These are phyloP conservation scores for Collybia sordida DNA, from an alignment of 768 basidiomycete genomes.

Conservation along the genomic window DNA sequence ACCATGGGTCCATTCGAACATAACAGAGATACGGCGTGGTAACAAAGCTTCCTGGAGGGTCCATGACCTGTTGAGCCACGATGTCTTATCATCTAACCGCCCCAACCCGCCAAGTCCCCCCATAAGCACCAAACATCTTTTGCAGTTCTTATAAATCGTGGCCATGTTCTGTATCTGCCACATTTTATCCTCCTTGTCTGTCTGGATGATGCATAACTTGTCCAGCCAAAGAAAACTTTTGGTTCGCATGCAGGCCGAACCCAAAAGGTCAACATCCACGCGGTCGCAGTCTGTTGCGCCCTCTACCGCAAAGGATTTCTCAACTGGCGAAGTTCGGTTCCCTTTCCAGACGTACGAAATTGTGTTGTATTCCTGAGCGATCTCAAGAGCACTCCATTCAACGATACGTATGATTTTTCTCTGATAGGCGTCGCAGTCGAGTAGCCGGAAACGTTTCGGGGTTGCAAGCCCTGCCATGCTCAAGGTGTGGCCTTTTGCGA, in stretches of 20 bases:
- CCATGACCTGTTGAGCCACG: slow-evolving; percentile 2
- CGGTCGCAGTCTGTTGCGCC: too few species aligned
- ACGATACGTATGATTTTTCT: too few species aligned
- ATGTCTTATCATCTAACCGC: background rate
- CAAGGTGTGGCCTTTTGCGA: too few species aligned
- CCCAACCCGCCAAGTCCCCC: background rate
- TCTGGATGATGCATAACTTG: slow-evolving; percentile 2
- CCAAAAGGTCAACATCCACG: too few species aligned
- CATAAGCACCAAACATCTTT: background rate
- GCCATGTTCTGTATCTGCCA: slow-evolving; percentile 4
- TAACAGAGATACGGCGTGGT: background rate
- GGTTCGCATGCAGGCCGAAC: background rate
- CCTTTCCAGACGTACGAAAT: too few species aligned
- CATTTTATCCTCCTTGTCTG: background rate
- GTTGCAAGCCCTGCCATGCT: too few species aligned
- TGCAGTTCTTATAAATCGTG: background rate
- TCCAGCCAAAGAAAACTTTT: slow-evolving; percentile 1
- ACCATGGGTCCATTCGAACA: background rate
- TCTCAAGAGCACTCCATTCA: too few species aligned
- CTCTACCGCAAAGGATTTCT: too few species aligned
- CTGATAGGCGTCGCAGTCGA: too few species aligned
- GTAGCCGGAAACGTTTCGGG: too few species aligned
- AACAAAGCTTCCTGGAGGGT: slow-evolving; percentile 1
- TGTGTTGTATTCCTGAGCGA: too few species aligned
- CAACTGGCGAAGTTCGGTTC: too few species aligned